A percentile compares a stretch with the other conserved stretches of the same genome.
Conservation (phyloP, 1,284 basidiomycete species). For the Puccinia hordei region DNA sequence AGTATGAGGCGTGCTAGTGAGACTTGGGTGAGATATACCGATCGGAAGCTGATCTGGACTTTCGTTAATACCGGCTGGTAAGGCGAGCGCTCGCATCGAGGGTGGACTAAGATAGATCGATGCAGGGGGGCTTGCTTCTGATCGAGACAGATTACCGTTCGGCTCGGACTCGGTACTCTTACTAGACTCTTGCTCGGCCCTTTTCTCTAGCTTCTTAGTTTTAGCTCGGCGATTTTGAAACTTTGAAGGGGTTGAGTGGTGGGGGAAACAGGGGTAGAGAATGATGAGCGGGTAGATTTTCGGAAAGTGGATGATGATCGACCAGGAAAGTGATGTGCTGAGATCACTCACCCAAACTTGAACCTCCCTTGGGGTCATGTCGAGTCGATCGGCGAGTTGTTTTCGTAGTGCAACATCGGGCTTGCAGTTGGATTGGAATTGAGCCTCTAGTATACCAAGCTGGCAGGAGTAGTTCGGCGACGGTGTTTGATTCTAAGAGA, state of each 20-base stretch:
- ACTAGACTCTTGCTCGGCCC: constrained; percentile 45
- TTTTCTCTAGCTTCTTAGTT: constrained; percentile 56
- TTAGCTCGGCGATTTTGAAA: constrained; percentile 59
- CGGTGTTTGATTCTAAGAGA: constrained; percentile 57
- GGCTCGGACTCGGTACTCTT: constrained; percentile 16
- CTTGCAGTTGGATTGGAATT: constrained; percentile 83
- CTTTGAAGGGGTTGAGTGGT: constrained; percentile 46
- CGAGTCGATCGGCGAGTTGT: constrained; percentile 74
- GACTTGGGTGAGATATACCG: not conserved
- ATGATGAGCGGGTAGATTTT: too few relatives aligned
- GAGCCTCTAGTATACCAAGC: constrained; percentile 70
- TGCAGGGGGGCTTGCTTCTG: constrained; percentile 42
- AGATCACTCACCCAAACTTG: constrained; percentile 68
- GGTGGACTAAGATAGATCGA: constrained; percentile 37
- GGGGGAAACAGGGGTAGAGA: too few relatives aligned
- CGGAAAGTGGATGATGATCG: not conserved
- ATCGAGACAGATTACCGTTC: constrained; percentile 13
- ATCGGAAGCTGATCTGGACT: constrained; percentile 3
- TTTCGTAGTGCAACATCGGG: constrained; percentile 79
- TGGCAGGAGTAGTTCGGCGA: constrained; percentile 57
- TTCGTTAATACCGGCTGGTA: constrained; percentile 36
- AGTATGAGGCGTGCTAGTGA: constrained; percentile 1
- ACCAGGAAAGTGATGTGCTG: too few relatives aligned
- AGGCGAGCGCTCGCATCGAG: constrained; percentile 29
- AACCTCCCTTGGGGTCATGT: constrained; percentile 87